These are phyloP conservation scores for Elaeis oleifera DNA, from an alignment of 202 grass and related monocot genomes.

Conservation along the genomic window DNA sequence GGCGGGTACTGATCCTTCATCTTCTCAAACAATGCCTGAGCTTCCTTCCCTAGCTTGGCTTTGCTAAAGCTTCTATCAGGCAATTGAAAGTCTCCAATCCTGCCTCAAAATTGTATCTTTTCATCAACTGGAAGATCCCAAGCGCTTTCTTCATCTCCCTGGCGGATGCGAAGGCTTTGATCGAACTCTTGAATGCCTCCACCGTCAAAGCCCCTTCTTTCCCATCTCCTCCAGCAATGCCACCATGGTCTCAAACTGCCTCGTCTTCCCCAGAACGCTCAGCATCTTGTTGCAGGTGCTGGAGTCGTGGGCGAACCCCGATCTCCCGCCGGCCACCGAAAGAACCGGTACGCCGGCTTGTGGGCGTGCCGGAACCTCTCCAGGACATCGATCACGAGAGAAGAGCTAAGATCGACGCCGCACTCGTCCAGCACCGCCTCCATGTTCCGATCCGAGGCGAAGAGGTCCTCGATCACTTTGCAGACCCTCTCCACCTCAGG, in stretches of 20 bases:
- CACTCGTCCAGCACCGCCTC: constrained; percentile 43
- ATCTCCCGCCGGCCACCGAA: constrained; percentile 36
- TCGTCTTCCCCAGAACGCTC: constrained; percentile 46
- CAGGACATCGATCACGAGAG: constrained; percentile 51
- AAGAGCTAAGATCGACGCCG: constrained; percentile 32
- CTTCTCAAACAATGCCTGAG: constrained; percentile 52
- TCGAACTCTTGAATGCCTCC: constrained; percentile 75
- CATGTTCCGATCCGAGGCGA: constrained; percentile 42
- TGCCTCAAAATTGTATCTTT: constrained; percentile 44
- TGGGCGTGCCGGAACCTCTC: constrained; percentile 59
- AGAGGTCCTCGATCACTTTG: constrained; percentile 44
- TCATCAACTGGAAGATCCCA: constrained; percentile 69
- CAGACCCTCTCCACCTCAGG: constrained; percentile 34
- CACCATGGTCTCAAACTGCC: constrained; percentile 69
- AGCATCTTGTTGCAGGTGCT: constrained; percentile 73
- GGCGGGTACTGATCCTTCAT: constrained; percentile 43
- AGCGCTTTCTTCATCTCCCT: constrained; percentile 69
- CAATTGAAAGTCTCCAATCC: constrained; percentile 81
- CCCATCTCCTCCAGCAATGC: constrained; percentile 74
- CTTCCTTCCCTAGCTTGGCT: constrained; percentile 62
- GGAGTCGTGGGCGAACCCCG: constrained; percentile 35
- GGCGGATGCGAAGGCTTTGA: constrained; percentile 40
- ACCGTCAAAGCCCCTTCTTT: constrained; percentile 37
- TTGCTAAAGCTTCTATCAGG: constrained; percentile 50
- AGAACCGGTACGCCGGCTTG: constrained; percentile 63